A percentile compares a stretch with the other conserved stretches of the same genome.
Conservation (phyloP, 1,284 basidiomycete species). For the Golubevia sp. region DNA sequence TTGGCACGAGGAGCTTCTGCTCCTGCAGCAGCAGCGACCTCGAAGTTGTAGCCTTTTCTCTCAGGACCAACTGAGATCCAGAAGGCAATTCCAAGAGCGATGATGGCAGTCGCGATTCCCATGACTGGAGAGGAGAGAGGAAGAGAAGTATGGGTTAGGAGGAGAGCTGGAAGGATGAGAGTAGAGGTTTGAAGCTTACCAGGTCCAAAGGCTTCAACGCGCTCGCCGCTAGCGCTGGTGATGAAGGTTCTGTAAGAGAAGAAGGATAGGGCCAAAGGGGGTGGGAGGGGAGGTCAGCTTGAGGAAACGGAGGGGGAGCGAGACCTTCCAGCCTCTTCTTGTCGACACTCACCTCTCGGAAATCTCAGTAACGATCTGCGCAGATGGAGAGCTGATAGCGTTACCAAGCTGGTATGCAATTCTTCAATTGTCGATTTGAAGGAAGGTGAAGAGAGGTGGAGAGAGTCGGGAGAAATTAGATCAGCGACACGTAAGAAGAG, state of each 20-base stretch:
- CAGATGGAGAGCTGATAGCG: constrained; percentile 28
- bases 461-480: too few species aligned
- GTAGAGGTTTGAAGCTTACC: constrained; percentile 3
- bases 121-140: neutral
- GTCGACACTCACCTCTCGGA: constrained; percentile 13
- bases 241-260: neutral
- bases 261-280: neutral
- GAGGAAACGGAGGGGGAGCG: too few species aligned
- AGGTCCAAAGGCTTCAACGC: constrained; percentile 34
- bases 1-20: neutral
- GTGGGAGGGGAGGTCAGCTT: neutral
- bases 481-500: too few species aligned
- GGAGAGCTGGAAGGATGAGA: neutral
- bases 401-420: constrained; percentile 43
- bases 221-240: constrained; percentile 9
- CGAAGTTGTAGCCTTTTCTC: constrained; percentile 30
- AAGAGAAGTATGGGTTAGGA: neutral
- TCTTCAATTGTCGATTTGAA: too few species aligned
- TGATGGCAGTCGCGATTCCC: constrained; percentile 27
- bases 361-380: constrained; percentile 39
- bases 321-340: too few species aligned
- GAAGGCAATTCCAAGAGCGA: constrained; percentile 20
- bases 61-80: constrained; percentile 32
- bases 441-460: too few species aligned
- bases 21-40: constrained; percentile 18